Percentiles rank a stretch among this genome's conserved stretches.
These are phyloP conservation scores for Marvania coccoides DNA, from an alignment of 139 green algal genomes.

Conservation along the genomic window DNA sequence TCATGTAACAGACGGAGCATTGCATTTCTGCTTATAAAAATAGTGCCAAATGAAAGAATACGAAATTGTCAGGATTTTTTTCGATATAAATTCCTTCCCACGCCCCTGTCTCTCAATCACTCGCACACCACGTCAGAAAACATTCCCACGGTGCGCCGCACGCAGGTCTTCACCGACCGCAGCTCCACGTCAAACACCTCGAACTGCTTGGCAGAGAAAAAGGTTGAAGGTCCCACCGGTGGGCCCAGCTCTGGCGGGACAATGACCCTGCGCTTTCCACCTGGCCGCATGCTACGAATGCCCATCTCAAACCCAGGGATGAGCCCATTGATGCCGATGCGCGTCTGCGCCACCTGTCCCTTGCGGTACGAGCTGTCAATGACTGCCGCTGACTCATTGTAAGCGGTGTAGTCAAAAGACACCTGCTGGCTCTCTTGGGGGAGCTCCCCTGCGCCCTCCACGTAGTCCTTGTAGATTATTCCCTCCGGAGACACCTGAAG, in stretches of 20 bases:
- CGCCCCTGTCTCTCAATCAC: too few species aligned
- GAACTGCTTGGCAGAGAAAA: constrained; percentile 98
- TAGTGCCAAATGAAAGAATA: too few species aligned
- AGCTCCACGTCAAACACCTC: constrained; percentile 98
- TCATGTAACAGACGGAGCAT: neutral
- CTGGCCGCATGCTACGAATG: constrained; percentile 79
- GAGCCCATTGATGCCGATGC: constrained; percentile 84
- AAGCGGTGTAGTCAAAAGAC: constrained; percentile 93
- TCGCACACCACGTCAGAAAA: constrained; percentile 79
- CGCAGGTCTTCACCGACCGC: constrained; percentile 61
- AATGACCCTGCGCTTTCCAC: constrained; percentile 82
- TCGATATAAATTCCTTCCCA: too few species aligned
- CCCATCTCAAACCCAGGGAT: constrained; percentile 97
- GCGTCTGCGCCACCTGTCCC: constrained; percentile 64
- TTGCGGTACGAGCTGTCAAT: constrained; percentile 91
- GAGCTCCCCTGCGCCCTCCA: constrained; percentile 38
- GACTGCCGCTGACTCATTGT: constrained; percentile 78
- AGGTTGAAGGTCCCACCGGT: constrained; percentile 92
- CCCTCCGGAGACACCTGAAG: constrained; percentile 54
- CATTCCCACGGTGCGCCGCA: constrained; percentile 62
- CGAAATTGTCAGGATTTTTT: too few species aligned
- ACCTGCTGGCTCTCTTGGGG: constrained; percentile 84
- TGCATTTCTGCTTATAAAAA: too few species aligned
- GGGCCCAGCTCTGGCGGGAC: constrained; percentile 91
- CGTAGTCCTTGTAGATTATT: constrained; percentile 82